These are phyloP conservation scores for Stylosanthes scabra DNA, from an alignment of 331 rosid species.

Conservation along the genomic window DNA sequence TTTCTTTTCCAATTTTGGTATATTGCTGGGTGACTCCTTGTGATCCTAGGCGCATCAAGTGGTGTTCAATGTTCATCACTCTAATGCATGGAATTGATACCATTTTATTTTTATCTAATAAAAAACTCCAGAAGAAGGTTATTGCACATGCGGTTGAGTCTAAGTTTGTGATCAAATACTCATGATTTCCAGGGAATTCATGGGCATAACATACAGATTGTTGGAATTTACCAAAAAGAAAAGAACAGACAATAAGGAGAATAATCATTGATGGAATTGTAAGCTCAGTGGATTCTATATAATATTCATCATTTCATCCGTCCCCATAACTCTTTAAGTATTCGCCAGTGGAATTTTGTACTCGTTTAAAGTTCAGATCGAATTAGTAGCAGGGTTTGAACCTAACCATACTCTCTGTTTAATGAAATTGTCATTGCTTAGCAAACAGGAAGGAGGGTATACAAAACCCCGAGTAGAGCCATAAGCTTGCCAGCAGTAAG, in stretches of 20 bases:
- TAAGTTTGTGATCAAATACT: too few relatives aligned
- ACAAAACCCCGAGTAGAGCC: constrained; percentile 66
- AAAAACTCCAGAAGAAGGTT: background rate
- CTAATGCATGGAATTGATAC: background rate
- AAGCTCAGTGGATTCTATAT: too few relatives aligned
- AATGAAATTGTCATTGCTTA: constrained; percentile 40
- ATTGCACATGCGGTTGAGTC: background rate
- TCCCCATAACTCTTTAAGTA: background rate
- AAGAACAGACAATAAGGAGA: background rate
- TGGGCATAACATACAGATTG: background rate
- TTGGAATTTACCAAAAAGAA: constrained; percentile 3
- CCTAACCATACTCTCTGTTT: constrained; percentile 45
- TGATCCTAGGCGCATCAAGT: background rate
- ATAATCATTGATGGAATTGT: too few relatives aligned
- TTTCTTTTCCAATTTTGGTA: too few relatives aligned
- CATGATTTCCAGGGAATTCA: background rate
- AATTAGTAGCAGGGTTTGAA: constrained; percentile 41
- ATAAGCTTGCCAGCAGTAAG: constrained; percentile 82
- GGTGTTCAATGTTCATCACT: background rate
- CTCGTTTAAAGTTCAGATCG: constrained; percentile 30
- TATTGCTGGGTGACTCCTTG: too few relatives aligned
- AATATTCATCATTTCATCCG: background rate
- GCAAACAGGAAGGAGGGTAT: constrained; percentile 67
- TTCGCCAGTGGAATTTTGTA: background rate
- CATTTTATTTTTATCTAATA: background rate